Base-by-base conservation (phyloP, 2,329 filamentous ascomycete species). In the Clarireedia monteithiana region DNA sequence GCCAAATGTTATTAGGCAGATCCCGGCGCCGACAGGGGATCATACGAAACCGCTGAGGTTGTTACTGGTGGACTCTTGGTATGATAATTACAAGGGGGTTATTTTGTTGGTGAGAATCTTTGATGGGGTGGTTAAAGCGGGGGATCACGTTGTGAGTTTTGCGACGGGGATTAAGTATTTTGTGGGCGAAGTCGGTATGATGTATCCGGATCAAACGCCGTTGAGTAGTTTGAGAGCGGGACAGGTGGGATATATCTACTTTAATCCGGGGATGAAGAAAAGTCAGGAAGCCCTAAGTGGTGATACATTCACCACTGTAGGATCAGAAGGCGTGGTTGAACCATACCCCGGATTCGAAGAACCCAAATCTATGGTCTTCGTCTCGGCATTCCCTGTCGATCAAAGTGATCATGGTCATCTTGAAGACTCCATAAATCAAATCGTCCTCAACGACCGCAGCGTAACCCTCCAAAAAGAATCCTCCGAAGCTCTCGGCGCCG, bases 281-380 rank as follows among this genome's bases (percentile, higher is more conserved):
- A 95, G 91, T 57, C 87, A 95, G 69, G 94, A 99, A 68, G 92
- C 94, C 50, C 95, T 96, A 72, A 86, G 97, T 27, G 94, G 94
- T 50, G 94, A 99, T 67, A 99, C 94, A 0, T 96, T 91, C 66
- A 97, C 94, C 0, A 88, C 82, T 1, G 80, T 91, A 3, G 91
- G 89, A 2, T 83, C 76, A 23, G 89, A 96, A 72, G 81, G 83
- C 57, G 67, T 79, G 0, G 91, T 99, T 2, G 79, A 91, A 69
- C 84, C 89, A 12, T 85, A 91, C 53, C 90, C 91, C 0, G 94
- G 92, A 2, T 99, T 99, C 59, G 92, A 96, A 68, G 94, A 99
- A 70, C 92, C 94, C 1, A 95, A 99, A 71, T 88, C 91, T 5
- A 99, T 99, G 94, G 94, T 99, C 4, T 99, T 99, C 64, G 94